Base-by-base conservation (phyloP, 306 rosid genomes). In the Prunus armeniaca region DNA sequence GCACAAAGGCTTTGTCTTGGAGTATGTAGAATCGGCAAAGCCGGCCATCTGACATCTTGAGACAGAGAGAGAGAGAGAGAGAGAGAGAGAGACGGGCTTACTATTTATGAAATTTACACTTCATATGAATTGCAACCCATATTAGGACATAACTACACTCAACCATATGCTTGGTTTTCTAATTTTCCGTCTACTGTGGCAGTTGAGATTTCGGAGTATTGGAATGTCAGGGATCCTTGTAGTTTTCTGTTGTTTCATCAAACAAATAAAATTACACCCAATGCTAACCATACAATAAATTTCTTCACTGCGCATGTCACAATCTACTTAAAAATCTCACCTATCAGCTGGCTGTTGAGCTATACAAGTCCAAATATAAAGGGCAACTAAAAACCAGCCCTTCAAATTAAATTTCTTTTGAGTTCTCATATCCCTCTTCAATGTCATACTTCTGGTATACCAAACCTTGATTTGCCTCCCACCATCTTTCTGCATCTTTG, bases 401-500 rank as follows among this genome's bases (percentile, higher is more conserved):
- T 76, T 80, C 13, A 60, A 61, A 15, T 47, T 76, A 82, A 45
- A 71, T 74, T 72, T 88, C 78, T 72, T 80, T 80, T 52, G 78
- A 79, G 84, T 87, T 76, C 24, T 56, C 70, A 76, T 88, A 92
- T 72, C 90, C 97, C 43, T 87, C 97, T 47, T 88, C 93, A 68
- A 92, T 76, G 41, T 77, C 87, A 79, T 87, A 92, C 80, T 88
- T 90, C 50, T 69, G 85, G 78, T 83, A 86, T 64, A 91, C 92
- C 63, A 38, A 77, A 25, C 28, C 79, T 85, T 93, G 90, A 84
- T 93, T 93, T 85, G 79, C 88, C 81, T 88, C 98, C 98, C 96
- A 93, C 98, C 98, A 93, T n/a, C 25, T 69, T 76, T 81, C 91
- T 0, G 96, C 98, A 78, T 91, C 95, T 81, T 76, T 86, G 78